Evolutionary conservation across 106 monocot genomes (phyloP).

Genomic region (Dioscorea zingiberensis): DNA sequence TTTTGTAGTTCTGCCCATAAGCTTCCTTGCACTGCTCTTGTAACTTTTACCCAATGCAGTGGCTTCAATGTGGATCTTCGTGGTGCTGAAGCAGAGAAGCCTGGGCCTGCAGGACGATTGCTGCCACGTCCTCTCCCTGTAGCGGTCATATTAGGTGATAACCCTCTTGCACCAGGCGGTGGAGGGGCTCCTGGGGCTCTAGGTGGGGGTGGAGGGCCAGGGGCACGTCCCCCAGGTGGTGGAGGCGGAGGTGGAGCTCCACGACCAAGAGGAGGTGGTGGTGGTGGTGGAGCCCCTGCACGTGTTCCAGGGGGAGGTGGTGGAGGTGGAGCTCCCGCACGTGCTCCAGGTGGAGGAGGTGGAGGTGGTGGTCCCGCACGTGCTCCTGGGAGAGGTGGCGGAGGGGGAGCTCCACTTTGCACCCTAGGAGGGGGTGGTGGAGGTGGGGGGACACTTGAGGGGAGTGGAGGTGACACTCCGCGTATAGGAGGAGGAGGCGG

Average conservation of each 20-base stretch:
- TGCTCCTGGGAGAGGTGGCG: slow-evolving; percentile 8
- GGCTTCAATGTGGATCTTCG: slow-evolving; percentile 74
- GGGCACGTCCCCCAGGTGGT: slow-evolving; percentile 6
- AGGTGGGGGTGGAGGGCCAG: slow-evolving; percentile 1
- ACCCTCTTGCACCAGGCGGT: slow-evolving; percentile 28
- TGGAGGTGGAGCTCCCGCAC: background rate
- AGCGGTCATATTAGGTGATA: slow-evolving; percentile 17
- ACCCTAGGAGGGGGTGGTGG: background rate
- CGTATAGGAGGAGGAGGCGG: slow-evolving; percentile 4
- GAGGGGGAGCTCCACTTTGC: background rate
- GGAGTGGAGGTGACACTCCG: slow-evolving; percentile 17
- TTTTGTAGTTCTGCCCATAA: slow-evolving; percentile 95
- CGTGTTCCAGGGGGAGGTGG: slow-evolving; percentile 12
- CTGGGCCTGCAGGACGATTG: slow-evolving; percentile 18
- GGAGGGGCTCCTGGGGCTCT: slow-evolving; percentile 47
- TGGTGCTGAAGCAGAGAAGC: slow-evolving; percentile 20
- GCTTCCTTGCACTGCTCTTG: slow-evolving; percentile 93
- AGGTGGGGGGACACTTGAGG: background rate
- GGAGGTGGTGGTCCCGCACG: slow-evolving; percentile 5
- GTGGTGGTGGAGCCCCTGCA: background rate
- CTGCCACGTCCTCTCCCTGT: slow-evolving; percentile 56
- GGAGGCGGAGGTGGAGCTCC: slow-evolving; percentile 22
- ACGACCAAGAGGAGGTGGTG: slow-evolving; percentile 2
- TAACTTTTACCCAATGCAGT: slow-evolving; percentile 97
- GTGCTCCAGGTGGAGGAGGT: slow-evolving; percentile 1